Evolutionary conservation across 805 yeast species (phyloP).

Genomic region (Cyberlindnera maclurae): DNA sequence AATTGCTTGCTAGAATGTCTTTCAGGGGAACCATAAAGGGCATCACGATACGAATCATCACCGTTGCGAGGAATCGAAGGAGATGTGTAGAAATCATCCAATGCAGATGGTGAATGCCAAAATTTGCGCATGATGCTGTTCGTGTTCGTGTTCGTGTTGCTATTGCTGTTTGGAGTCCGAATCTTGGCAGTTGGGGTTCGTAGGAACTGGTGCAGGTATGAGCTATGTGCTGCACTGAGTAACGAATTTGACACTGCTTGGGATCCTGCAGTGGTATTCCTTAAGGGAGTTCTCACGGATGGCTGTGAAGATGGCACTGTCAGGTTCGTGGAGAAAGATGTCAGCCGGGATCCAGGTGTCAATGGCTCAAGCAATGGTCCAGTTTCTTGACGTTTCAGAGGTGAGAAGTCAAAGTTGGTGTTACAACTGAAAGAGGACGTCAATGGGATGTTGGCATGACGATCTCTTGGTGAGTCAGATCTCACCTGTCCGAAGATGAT

Average conservation of each 20-base stretch:
- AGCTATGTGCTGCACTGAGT: not conserved
- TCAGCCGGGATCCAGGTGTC: conserved; percentile 40
- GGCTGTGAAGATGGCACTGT: conserved; percentile 4
- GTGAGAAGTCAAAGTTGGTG: conserved; percentile 58
- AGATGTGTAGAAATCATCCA: conserved; percentile 61
- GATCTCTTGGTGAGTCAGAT: conserved; percentile 10
- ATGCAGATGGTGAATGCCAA: conserved; percentile 61
- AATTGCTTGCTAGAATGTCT: conserved; percentile 6
- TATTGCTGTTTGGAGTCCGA: conserved; percentile 22
- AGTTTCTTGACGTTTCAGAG: conserved; percentile 48
- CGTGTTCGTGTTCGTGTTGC: conserved; percentile 27
- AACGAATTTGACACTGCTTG: not conserved
- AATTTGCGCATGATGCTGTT: conserved; percentile 41
- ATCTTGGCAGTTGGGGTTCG: conserved; percentile 25
- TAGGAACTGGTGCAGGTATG: conserved; percentile 9
- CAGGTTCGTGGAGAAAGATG: conserved; percentile 10
- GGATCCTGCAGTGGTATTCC: not conserved
- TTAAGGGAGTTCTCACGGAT: conserved; percentile 1
- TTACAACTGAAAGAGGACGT: conserved; percentile 63
- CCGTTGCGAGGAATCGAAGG: conserved; percentile 28
- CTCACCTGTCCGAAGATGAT: conserved; percentile 25
- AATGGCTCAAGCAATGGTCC: conserved; percentile 63
- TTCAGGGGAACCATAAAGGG: conserved; percentile 32
- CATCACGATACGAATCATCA: conserved; percentile 24
- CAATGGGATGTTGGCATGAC: conserved; percentile 21